A percentile compares a stretch with the other conserved stretches of the same genome.
Evolutionary conservation across 306 rosid genomes (phyloP).

Genomic region (Cicer arietinum): DNA sequence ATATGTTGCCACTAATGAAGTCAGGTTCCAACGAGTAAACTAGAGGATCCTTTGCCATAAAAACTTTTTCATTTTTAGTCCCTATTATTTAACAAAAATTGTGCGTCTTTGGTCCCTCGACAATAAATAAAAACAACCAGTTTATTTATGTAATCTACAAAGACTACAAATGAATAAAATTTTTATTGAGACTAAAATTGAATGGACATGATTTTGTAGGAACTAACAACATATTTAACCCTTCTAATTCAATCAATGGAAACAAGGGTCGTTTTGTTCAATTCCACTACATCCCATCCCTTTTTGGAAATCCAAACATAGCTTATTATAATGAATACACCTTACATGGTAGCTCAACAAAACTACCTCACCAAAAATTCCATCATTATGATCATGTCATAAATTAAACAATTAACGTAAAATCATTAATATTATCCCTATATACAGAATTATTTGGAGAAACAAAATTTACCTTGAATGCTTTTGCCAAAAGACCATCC

Average conservation of each 20-base stretch:
- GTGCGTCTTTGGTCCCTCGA: background rate
- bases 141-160: background rate
- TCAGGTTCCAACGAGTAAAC: conserved; percentile 11
- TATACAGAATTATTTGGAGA: conserved; percentile 38
- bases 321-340: conserved; percentile 20
- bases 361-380: conserved; percentile 16
- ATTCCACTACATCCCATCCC: background rate
- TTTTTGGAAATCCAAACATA: conserved; percentile 17
- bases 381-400: conserved; percentile 17
- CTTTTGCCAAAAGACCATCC: conserved; percentile 78
- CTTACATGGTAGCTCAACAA: conserved; percentile 20
- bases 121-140: background rate
- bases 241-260: background rate
- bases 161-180: background rate
- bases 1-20: conserved; percentile 17
- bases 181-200: background rate
- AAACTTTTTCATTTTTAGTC: background rate
- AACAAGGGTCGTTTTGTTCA: background rate
- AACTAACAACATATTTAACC: background rate
- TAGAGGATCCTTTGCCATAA: background rate
- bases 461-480: conserved; percentile 74
- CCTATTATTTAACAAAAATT: background rate
- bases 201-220: background rate
- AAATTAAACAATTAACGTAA: conserved; percentile 2
- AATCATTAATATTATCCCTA: conserved; percentile 33